Conservation (phyloP, 345 rosid species). For the Lenwebbia sp. region DNA sequence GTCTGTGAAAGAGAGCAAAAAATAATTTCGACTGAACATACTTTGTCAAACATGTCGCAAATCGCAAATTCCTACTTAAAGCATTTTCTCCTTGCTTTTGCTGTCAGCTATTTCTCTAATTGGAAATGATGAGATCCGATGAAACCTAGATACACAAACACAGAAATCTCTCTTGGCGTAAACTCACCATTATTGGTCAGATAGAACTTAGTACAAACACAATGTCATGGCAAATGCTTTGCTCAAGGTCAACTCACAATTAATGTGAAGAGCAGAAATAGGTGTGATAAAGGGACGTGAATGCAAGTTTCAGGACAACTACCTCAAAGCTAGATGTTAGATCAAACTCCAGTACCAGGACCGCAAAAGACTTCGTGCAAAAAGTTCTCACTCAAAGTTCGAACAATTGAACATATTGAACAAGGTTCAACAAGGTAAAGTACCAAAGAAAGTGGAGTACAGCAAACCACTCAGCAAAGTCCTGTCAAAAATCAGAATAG, state of each 20-base stretch:
- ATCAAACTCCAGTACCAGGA: neutral
- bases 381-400: neutral
- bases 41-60: neutral
- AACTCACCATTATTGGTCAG: neutral
- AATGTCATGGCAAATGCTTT: neutral
- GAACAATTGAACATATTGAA: neutral
- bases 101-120: neutral
- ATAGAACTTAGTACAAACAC: neutral
- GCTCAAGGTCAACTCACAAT: neutral
- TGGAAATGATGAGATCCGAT: neutral
- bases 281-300: neutral
- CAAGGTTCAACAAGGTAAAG: neutral
- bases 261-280: neutral
- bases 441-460: neutral
- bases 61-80: neutral
- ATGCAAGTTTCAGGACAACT: neutral
- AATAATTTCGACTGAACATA: neutral
- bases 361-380: neutral
- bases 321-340: neutral
- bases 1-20: slow-evolving; percentile 25
- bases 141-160: neutral
- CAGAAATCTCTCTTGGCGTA: neutral
- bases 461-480: neutral
- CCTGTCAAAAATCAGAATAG: neutral
- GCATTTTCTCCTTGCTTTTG: neutral